These are phyloP conservation scores for Suhomyces atakaporum DNA, from an alignment of 1,139 yeast species.

Conservation along the genomic window DNA sequence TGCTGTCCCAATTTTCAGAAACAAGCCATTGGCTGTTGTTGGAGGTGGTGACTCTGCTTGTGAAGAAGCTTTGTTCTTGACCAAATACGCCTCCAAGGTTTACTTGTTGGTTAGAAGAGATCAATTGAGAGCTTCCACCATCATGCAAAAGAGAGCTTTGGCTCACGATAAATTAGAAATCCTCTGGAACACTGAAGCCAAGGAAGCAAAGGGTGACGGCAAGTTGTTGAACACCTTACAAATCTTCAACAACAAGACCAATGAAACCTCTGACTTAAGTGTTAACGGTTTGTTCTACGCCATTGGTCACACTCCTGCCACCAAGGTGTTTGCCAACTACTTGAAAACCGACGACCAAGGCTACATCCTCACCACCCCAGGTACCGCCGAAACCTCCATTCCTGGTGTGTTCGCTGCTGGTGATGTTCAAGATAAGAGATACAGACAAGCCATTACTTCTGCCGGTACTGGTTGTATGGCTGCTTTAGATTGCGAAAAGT, in stretches of 20 bases:
- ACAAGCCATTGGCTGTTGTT: constrained; percentile 93
- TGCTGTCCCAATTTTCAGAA: constrained; percentile 97
- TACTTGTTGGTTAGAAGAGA: constrained; percentile 92
- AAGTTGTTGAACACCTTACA: constrained; percentile 62
- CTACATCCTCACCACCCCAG: constrained; percentile 85
- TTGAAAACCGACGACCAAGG: constrained; percentile 85
- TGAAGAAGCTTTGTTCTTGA: constrained; percentile 94
- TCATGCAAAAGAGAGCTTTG: constrained; percentile 92
- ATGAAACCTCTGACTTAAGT: constrained; percentile 64
- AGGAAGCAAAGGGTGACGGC: constrained; percentile 92
- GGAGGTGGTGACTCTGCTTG: constrained; percentile 99
- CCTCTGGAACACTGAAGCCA: constrained; percentile 80
- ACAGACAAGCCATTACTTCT: constrained; percentile 98
- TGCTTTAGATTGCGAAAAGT: constrained; percentile 91
- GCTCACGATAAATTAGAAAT: constrained; percentile 87
- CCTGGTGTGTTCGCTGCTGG: constrained; percentile 98
- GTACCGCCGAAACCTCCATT: constrained; percentile 82
- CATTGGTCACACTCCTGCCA: constrained; percentile 96
- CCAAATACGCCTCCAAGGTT: constrained; percentile 96
- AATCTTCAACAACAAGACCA: constrained; percentile 71
- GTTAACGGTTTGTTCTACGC: constrained; percentile 97
- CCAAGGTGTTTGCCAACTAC: constrained; percentile 74
- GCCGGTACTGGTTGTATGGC: constrained; percentile 99
- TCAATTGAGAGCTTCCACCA: constrained; percentile 87
- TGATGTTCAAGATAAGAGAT: constrained; percentile 95